Evolutionary conservation across 2,329 filamentous ascomycete genomes (phyloP).

Genomic region (Helicocarpus griseus): DNA sequence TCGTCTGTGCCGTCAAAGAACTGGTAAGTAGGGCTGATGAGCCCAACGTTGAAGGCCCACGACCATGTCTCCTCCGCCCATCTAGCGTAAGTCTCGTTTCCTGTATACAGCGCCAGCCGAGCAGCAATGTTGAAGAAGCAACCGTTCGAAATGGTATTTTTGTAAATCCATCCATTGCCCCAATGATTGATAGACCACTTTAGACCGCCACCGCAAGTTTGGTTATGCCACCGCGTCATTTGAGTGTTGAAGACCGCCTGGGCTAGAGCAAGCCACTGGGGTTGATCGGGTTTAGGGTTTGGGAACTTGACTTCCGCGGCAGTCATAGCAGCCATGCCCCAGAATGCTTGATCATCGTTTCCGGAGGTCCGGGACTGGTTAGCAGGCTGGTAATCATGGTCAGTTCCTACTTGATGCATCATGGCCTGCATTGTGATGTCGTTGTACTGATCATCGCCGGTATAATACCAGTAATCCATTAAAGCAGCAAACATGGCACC

Average conservation of each 20-base stretch:
- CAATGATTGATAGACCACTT: slow-evolving; percentile 79
- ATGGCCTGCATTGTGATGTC: slow-evolving; percentile 58
- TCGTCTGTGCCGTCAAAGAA: slow-evolving; percentile 49
- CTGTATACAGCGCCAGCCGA: slow-evolving; percentile 66
- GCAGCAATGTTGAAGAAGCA: slow-evolving; percentile 51
- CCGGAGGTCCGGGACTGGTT: slow-evolving; percentile 38
- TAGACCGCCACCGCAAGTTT: slow-evolving; percentile 61
- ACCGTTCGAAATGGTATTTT: slow-evolving; percentile 50
- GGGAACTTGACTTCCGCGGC: slow-evolving; percentile 70
- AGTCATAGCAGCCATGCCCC: slow-evolving; percentile 71
- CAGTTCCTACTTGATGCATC: slow-evolving; percentile 62
- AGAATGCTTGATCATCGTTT: slow-evolving; percentile 62
- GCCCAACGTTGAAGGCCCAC: slow-evolving; percentile 43
- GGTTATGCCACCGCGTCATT: slow-evolving; percentile 57
- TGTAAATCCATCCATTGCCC: slow-evolving; percentile 57
- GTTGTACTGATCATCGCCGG: slow-evolving; percentile 61
- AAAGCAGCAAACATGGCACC: slow-evolving; percentile 41
- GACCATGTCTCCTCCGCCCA: slow-evolving; percentile 61
- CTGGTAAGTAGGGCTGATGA: slow-evolving; percentile 41
- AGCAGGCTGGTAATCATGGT: slow-evolving; percentile 67
- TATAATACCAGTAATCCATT: slow-evolving; percentile 75
- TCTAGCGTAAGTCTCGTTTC: slow-evolving; percentile 65
- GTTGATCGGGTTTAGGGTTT: slow-evolving; percentile 51
- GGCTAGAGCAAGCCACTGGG: slow-evolving; percentile 68
- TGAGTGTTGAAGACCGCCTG: slow-evolving; percentile 77